These are phyloP conservation scores for Bothriochloa decipiens DNA, from an alignment of 176 grass and related monocot species.

Conservation along the genomic window DNA sequence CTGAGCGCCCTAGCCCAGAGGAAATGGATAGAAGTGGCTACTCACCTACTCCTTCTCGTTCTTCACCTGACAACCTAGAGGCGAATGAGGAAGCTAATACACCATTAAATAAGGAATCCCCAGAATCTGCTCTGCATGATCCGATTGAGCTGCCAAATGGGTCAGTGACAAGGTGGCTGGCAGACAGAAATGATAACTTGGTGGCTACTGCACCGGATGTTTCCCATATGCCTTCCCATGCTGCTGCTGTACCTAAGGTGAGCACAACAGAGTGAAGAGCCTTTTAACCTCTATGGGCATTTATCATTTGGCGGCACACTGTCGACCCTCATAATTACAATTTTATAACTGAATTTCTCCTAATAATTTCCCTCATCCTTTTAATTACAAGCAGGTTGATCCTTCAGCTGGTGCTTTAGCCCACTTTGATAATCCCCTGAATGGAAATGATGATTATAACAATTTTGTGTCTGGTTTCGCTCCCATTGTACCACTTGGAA, in stretches of 20 bases:
- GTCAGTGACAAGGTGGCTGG: conserved; percentile 55
- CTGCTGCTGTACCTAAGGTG: conserved; percentile 45
- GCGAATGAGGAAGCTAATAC: conserved; percentile 56
- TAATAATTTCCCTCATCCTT: conserved; percentile 14
- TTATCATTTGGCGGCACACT: conserved; percentile 6
- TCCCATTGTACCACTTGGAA: conserved; percentile 10
- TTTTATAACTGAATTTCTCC: background rate
- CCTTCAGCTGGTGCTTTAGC: conserved; percentile 15
- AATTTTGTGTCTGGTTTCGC: conserved; percentile 1
- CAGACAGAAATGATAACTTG: conserved; percentile 47
- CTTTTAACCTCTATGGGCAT: conserved; percentile 4
- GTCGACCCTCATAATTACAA: background rate
- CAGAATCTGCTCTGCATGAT: conserved; percentile 61
- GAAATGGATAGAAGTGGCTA: conserved; percentile 72
- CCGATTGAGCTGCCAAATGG: conserved; percentile 36
- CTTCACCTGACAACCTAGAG: conserved; percentile 63
- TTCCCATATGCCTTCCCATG: conserved; percentile 25
- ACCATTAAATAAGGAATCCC: conserved; percentile 55
- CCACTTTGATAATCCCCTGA: conserved; percentile 6
- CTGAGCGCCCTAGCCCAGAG: conserved; percentile 47
- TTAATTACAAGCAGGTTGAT: conserved; percentile 48
- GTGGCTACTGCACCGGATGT: conserved; percentile 13
- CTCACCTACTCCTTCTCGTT: conserved; percentile 69
- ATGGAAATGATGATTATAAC: conserved; percentile 10
- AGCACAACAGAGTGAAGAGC: conserved; percentile 12